phyloP scores from a whole-genome alignment of 202 grass and related monocot species.

The Brachypodium distachyon region DNA sequence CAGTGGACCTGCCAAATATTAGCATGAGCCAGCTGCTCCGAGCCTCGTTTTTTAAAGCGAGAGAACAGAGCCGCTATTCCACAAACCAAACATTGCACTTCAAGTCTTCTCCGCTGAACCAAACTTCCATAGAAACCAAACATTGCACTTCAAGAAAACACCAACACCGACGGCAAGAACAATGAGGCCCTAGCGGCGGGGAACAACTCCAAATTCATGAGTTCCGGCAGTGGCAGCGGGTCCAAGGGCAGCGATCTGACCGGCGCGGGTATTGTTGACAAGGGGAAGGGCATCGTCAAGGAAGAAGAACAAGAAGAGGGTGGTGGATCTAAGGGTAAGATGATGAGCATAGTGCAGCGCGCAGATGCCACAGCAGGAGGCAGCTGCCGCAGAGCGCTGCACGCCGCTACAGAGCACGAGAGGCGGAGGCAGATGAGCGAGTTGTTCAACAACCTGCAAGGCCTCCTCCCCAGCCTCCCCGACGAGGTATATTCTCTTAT shows the following conservation, averaged over 20 bases:
- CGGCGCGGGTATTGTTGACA: background rate
- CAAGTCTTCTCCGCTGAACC: background rate
- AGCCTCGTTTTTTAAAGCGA: background rate
- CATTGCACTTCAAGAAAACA: slow-evolving; percentile 4
- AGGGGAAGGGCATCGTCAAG: background rate
- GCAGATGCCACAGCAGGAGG: background rate
- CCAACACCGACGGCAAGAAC: no score
- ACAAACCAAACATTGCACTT: no score
- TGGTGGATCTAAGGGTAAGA: slow-evolving; percentile 1
- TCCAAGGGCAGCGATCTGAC: background rate
- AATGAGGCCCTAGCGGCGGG: background rate
- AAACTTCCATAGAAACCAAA: background rate
- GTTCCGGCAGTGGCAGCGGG: background rate
- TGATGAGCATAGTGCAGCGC: background rate
- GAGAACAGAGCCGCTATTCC: background rate
- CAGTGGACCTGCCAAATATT: background rate
- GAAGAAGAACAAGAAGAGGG: background rate
- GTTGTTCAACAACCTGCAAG: slow-evolving; percentile 26
- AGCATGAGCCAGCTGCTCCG: background rate
- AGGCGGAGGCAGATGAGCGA: slow-evolving; percentile 36
- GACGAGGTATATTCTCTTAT: background rate
- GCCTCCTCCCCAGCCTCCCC: slow-evolving; percentile 28
- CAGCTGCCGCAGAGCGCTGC: background rate
- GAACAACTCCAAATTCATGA: background rate
- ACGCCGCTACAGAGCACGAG: slow-evolving; percentile 27